A percentile compares a stretch with the other conserved stretches of the same genome.
Evolutionary conservation across 1,284 basidiomycete species (phyloP).

Genomic region (Cryptococcus sp.): DNA sequence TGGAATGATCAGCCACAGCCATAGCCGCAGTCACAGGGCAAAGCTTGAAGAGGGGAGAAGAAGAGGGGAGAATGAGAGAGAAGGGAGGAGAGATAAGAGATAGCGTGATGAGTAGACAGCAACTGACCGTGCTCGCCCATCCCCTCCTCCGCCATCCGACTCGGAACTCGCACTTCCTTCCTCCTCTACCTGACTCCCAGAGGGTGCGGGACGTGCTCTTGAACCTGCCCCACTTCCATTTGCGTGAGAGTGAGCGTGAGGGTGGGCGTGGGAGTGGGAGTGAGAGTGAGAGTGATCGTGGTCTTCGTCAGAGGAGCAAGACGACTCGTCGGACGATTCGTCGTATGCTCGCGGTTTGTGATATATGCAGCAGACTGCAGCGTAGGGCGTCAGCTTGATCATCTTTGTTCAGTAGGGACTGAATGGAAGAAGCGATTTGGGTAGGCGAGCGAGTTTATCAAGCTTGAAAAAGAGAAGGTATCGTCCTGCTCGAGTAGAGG

Average conservation of each 20-base stretch:
- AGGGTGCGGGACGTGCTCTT: conserved; percentile 5
- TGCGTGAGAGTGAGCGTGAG: neutral
- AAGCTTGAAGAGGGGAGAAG: too few species aligned
- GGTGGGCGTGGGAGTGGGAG: neutral
- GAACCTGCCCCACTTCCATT: conserved; percentile 6
- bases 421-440: neutral
- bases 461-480: too few species aligned
- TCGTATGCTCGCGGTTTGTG: conserved; percentile 55
- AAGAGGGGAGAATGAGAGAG: too few species aligned
- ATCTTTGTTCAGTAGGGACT: neutral
- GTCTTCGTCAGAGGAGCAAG: conserved; percentile 42
- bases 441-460: neutral
- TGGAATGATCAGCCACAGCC: conserved; percentile 23
- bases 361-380: conserved; percentile 57
- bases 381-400: too few species aligned
- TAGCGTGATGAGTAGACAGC: neutral
- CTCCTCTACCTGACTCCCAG: conserved; percentile 12
- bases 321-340: conserved; percentile 54
- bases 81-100: too few species aligned
- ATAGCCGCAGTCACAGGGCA: neutral
- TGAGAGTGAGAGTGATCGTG: conserved; percentile 11
- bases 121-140: conserved; percentile 37
- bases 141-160: conserved; percentile 42
- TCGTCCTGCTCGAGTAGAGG: neutral
- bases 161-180: conserved; percentile 27